Evolutionary conservation across 148 eudicot species (phyloP), one percentile per base, ranked within the genome.

Genomic region (Rhododendron ferrugineum): DNA sequence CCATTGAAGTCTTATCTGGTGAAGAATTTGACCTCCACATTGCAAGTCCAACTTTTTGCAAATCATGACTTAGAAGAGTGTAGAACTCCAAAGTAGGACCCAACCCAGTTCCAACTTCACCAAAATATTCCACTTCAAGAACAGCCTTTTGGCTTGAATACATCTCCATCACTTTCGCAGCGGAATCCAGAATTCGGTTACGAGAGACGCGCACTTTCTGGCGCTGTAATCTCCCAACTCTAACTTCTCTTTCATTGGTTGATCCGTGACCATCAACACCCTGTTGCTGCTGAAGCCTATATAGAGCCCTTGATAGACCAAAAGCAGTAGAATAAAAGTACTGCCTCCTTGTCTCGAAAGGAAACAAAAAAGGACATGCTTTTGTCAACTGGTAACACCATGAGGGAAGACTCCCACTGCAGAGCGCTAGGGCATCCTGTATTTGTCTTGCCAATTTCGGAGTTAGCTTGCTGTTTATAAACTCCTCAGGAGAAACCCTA

Each of bases 151-250:
- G 99, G 82, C 98, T 94, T n/a, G 98, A 94, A 89, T 94, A 97
- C 98, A 97, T 97, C 88, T 97, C 99, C 99, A 97, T 97, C 75
- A 97, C 99, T 89, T 97, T 97, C 16, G 93, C 95, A 89, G 99
- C 99, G 79, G 99, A 97, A 90, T 97, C 99, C 84, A 97, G 87
- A 84, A 97, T 97, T 46, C 99, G 92, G 88, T 88, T 97, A 76
- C 99, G 92, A 6, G 99, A 97, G 13, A 97, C 98, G 66, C 99
- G 98, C 79, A 97, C 99, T 88, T 97, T 97, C 87, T 97, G 99
- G 56, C 99, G 94, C 84, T 97, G 98, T 75, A 97, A 87, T 86
- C 99, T 92, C 84, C 99, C 98, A 80, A 97, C 92, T 89, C 99
- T 91, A 23, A 93, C 91, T 87, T 95, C 98, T 89, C 98, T 93